Evolutionary conservation across 257 asterid species (phyloP), one percentile per base, ranked within the genome.

Genomic region (Mentha longifolia): DNA sequence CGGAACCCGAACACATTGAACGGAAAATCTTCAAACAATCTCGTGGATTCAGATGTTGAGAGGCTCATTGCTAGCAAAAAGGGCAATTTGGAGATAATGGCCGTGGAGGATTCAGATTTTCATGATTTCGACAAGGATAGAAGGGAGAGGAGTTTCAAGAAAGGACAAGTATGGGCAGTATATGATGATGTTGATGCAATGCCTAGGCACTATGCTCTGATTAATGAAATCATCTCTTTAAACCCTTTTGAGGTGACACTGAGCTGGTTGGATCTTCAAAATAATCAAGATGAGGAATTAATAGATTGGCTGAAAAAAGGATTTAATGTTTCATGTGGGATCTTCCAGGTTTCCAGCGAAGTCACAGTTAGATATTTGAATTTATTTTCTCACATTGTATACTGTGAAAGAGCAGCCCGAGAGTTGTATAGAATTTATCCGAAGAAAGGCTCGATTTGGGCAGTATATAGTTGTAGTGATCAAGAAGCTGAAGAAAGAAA

Each of bases 141-240:
- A 82, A 78, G 25, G 30, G 95, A 52, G 77, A 91, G 81, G 79
- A 85, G 85, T 78, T 88, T 91, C 54, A 88, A 83, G 90, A 85
- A 80, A 83, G 97, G 97, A 35, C 99, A 94, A 70, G 90, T 94
- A 35, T 94, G 97, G 97, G 99, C 97, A 28, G 71, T 85, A 47
- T 94, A 89, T 55, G 97, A 88, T n/a, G 87, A 85, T 12, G 81
- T 67, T 35, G 96, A 86, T 73, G 93, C 93, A 77, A 85, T 86
- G 88, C 97, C 99, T 0, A 78, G 96, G 78, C 94, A 88, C 47
- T 91, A 91, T 73, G 97, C 88, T n/a, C 73, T 88, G 76, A 80
- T 94, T 51, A 85, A 94, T 67, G 82, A 85, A 72, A 80, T 90
- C 17, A 77, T 84, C 61, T 84, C 91, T 2, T 33, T 76, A 78